These are phyloP conservation scores for Argentina anserina DNA, from an alignment of 306 rosid genomes.

Conservation along the genomic window DNA sequence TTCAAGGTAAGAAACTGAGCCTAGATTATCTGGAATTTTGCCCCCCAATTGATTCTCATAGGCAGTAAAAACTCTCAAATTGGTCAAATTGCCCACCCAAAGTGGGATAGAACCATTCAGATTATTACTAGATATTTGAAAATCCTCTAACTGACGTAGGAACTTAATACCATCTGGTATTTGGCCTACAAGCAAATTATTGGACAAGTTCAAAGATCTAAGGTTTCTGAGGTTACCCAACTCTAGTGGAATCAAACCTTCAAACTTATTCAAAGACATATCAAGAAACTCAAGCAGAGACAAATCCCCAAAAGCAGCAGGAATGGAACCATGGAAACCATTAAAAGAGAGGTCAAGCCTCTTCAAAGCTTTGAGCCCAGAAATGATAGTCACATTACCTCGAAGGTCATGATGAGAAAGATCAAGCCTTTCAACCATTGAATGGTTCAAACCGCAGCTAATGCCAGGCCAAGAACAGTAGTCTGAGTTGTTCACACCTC, in stretches of 20 bases:
- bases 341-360: constrained; percentile 83
- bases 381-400: constrained; percentile 72
- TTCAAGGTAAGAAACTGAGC: constrained; percentile 62
- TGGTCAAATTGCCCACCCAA: constrained; percentile 84
- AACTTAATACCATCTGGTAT: constrained; percentile 75
- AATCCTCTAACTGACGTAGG: constrained; percentile 55
- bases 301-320: constrained; percentile 59
- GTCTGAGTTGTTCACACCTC: constrained; percentile 52
- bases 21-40: constrained; percentile 69
- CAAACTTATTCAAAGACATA: constrained; percentile 77
- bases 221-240: constrained; percentile 70
- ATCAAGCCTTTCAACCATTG: constrained; percentile 73
- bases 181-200: constrained; percentile 68
- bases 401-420: constrained; percentile 66
- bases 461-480: constrained; percentile 87
- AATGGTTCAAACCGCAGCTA: constrained; percentile 54
- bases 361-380: constrained; percentile 84
- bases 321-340: constrained; percentile 70
- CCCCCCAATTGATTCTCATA: constrained; percentile 85
- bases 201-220: constrained; percentile 79
- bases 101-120: constrained; percentile 75
- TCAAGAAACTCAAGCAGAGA: constrained; percentile 84
- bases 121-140: constrained; percentile 78
- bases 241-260: constrained; percentile 69
- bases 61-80: constrained; percentile 73